These are phyloP conservation scores for Cystofilobasidium ferigula DNA, from an alignment of 768 basidiomycete genomes.

Conservation along the genomic window DNA sequence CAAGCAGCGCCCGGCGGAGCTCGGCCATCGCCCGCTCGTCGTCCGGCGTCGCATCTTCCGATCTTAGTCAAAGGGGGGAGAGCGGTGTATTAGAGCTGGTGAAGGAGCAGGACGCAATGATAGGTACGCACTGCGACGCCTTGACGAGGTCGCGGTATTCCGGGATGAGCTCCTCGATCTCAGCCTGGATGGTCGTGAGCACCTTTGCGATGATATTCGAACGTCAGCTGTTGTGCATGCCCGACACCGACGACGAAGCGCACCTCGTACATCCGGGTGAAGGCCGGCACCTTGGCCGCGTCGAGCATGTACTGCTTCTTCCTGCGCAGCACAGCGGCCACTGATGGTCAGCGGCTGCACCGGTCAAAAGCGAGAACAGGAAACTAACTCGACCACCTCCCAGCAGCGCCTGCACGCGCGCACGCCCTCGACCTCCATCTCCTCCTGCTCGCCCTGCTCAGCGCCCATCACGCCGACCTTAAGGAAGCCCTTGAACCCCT, in stretches of 20 bases:
- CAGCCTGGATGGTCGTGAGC: slow-evolving; percentile 64
- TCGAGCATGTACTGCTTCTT: slow-evolving; percentile 71
- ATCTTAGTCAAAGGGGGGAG: background rate
- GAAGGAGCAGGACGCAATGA: background rate
- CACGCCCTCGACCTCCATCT: slow-evolving; percentile 79
- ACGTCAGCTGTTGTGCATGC: too few species aligned
- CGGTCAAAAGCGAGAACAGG: background rate
- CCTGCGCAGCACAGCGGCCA: slow-evolving; percentile 39
- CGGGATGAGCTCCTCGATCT: slow-evolving; percentile 79
- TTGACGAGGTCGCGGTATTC: slow-evolving; percentile 66
- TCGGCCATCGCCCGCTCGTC: background rate
- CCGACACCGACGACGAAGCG: slow-evolving; percentile 17
- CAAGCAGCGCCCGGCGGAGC: slow-evolving; percentile 66
- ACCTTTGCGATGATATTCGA: too few species aligned
- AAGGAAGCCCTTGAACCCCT: slow-evolving; percentile 39
- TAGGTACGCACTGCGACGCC: slow-evolving; percentile 8
- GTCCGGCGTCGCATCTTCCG: background rate
- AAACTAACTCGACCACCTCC: slow-evolving; percentile 62
- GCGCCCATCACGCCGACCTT: slow-evolving; percentile 29
- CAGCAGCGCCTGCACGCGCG: slow-evolving; percentile 77
- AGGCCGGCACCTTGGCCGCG: slow-evolving; percentile 48
- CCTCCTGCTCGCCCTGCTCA: slow-evolving; percentile 45
- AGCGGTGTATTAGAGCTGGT: background rate
- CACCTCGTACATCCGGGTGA: slow-evolving; percentile 63
- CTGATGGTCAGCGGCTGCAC: background rate